Evolutionary conservation across 106 monocot genomes (phyloP).

Genomic region (Acorus gramineus): DNA sequence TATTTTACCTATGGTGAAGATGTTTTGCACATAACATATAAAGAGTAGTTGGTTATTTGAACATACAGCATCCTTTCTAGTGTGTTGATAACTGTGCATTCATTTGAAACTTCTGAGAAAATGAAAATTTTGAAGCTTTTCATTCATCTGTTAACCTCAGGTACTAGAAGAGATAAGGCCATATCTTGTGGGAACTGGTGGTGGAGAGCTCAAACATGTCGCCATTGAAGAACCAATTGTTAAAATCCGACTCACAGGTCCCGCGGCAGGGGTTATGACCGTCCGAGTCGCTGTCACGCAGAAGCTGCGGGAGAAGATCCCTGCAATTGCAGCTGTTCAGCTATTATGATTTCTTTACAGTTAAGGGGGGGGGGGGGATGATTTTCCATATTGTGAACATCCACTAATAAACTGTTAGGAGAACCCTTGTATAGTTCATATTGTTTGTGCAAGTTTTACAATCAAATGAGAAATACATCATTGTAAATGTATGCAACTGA

Average conservation of each 20-base stretch:
- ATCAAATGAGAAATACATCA: no score
- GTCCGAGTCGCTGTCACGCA: slow-evolving; percentile 86
- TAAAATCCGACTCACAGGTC: slow-evolving; percentile 78
- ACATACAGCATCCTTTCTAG: no score
- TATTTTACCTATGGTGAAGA: no score
- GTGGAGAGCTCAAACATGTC: slow-evolving; percentile 82
- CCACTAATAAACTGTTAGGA: not conserved
- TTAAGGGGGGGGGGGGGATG: not conserved
- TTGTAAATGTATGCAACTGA: no score
- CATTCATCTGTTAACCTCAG: slow-evolving; percentile 21
- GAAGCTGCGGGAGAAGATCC: slow-evolving; percentile 94
- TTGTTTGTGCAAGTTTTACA: no score
- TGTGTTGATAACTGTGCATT: no score
- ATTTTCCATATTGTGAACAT: not conserved
- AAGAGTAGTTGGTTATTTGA: no score
- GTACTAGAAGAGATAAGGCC: slow-evolving; percentile 98
- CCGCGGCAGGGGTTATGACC: slow-evolving; percentile 87
- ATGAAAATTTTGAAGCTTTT: not conserved
- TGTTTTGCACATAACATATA: no score
- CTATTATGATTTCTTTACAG: slow-evolving; percentile 27
- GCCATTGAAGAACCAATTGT: slow-evolving; percentile 80
- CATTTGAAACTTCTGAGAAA: not conserved
- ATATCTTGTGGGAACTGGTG: slow-evolving; percentile 82
- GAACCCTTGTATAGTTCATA: no score
- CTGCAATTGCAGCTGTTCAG: slow-evolving; percentile 90